Evolutionary conservation across 345 rosid species (phyloP).

Genomic region (Populus davidiana): DNA sequence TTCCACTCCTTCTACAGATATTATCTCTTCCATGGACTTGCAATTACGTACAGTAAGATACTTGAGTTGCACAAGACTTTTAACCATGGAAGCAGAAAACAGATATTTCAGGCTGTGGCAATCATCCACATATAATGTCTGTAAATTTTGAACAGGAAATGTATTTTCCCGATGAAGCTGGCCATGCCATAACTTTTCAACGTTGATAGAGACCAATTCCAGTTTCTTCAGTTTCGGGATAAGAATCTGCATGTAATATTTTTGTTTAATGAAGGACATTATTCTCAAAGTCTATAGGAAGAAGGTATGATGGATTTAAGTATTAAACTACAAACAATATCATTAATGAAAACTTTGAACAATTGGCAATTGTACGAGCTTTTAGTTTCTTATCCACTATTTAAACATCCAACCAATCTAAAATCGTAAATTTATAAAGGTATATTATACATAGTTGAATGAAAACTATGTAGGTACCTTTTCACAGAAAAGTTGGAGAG

Average conservation of each 20-base stretch:
- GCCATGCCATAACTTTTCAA: neutral
- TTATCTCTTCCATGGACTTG: conserved; percentile 3
- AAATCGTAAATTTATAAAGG: too few species aligned
- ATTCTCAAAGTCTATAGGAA: too few species aligned
- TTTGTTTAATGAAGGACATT: neutral
- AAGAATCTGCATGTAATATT: conserved; percentile 1
- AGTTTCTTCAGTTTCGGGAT: conserved; percentile 7
- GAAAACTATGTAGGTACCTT: neutral
- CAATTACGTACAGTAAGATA: neutral
- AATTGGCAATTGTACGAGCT: too few species aligned
- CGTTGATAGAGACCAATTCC: neutral
- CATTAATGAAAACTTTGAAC: too few species aligned
- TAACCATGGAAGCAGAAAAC: neutral
- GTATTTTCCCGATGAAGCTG: neutral
- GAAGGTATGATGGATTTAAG: too few species aligned
- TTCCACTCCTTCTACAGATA: neutral
- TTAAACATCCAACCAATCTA: too few species aligned
- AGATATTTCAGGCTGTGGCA: neutral
- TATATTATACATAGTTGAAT: too few species aligned
- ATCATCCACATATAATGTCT: neutral
- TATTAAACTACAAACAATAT: too few species aligned
- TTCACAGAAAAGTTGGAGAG: neutral
- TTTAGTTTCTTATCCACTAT: too few species aligned
- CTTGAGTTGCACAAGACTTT: conserved; percentile 3
- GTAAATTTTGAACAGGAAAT: neutral